These are phyloP conservation scores for Purpureocillium takamizusanense DNA, from an alignment of 2,329 filamentous ascomycete species.

Conservation along the genomic window DNA sequence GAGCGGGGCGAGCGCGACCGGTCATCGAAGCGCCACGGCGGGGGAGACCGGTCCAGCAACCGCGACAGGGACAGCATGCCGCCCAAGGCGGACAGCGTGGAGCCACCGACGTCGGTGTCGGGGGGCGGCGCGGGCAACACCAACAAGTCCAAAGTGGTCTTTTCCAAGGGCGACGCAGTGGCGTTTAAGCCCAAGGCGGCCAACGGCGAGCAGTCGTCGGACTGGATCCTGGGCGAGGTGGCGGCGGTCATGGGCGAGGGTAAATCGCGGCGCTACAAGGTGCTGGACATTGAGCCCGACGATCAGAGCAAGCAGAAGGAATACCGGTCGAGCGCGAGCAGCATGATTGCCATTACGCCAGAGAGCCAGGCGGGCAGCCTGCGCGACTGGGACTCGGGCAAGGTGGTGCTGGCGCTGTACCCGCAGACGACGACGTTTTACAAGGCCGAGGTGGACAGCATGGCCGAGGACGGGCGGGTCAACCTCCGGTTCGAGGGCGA, in stretches of 20 bases:
- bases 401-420: constrained; percentile 68
- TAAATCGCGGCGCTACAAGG: constrained; percentile 69
- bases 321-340: constrained; percentile 64
- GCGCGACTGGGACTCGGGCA: constrained; percentile 55
- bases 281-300: constrained; percentile 72
- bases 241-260: constrained; percentile 67
- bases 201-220: constrained; percentile 36
- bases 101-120: constrained; percentile 26
- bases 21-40: constrained; percentile 24
- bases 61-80: constrained; percentile 43
- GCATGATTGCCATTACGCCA: constrained; percentile 68
- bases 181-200: constrained; percentile 53
- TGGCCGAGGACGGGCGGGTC: constrained; percentile 46
- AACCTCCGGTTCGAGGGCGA: constrained; percentile 72
- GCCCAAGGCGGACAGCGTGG: constrained; percentile 46
- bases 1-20: constrained; percentile 3
- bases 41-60: constrained; percentile 25
- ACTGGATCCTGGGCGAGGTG: constrained; percentile 72
- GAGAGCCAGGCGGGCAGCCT: constrained; percentile 38
- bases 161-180: constrained; percentile 54
- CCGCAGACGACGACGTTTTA: constrained; percentile 82
- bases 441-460: constrained; percentile 70
- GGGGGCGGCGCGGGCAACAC: constrained; percentile 8
- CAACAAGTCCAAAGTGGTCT: constrained; percentile 42
- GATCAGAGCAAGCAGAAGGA: constrained; percentile 56